These are phyloP conservation scores for Populus pruinosa DNA, from an alignment of 345 rosid species.

Conservation along the genomic window DNA sequence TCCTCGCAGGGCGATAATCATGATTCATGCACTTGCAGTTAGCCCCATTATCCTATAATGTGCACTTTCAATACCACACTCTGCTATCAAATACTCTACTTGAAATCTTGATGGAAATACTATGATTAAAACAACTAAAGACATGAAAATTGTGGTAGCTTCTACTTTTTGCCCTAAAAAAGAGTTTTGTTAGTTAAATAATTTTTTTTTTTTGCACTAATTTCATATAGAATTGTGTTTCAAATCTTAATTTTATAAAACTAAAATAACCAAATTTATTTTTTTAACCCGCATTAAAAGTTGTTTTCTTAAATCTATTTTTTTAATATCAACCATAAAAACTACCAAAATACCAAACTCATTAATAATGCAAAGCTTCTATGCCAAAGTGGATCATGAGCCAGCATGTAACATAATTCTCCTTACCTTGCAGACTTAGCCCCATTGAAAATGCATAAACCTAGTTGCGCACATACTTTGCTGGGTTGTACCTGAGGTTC, in stretches of 20 bases:
- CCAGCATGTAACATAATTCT: neutral
- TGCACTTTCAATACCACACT: neutral
- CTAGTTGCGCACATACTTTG: constrained; percentile 57
- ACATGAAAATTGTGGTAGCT: no score
- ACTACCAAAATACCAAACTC: no score
- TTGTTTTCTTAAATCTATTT: no score
- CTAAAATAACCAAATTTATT: no score
- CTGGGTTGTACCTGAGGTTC: constrained; percentile 48
- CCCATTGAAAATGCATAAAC: constrained; percentile 45
- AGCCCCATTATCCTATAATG: neutral
- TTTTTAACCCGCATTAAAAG: no score
- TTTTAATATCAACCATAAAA: no score
- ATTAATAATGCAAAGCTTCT: neutral
- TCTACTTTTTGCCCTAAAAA: no score
- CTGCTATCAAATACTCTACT: neutral
- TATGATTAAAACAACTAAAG: neutral
- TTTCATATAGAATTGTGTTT: no score
- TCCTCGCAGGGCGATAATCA: neutral
- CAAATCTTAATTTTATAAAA: no score
- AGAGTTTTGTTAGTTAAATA: no score
- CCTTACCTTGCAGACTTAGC: constrained; percentile 33
- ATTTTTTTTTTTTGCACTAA: no score
- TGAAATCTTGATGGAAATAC: neutral
- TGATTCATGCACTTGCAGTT: neutral
- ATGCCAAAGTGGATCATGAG: constrained; percentile 1